A percentile compares a stretch with the other conserved stretches of the same genome.
Evolutionary conservation across 768 basidiomycete species (phyloP).

Genomic region (Naganishia onofrii): DNA sequence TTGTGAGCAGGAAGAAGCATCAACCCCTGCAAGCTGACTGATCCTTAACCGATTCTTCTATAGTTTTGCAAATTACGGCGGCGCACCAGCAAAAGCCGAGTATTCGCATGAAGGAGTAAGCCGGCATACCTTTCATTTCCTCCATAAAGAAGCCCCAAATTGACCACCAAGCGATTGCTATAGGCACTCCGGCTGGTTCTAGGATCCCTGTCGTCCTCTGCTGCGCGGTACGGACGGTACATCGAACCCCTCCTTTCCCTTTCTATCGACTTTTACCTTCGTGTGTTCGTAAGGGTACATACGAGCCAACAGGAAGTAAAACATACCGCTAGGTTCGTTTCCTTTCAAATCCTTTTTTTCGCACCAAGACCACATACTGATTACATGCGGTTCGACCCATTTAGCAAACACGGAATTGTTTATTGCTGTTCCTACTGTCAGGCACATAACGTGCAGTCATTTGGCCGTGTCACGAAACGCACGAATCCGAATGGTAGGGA

Average conservation of each 20-base stretch:
- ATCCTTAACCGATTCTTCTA: background rate
- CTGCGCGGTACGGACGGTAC: constrained; percentile 85
- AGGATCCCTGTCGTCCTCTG: constrained; percentile 76
- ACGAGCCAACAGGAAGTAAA: constrained; percentile 80
- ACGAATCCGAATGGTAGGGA: constrained; percentile 58
- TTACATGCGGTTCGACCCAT: constrained; percentile 4
- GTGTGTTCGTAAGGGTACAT: constrained; percentile 78
- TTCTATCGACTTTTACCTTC: constrained; percentile 96
- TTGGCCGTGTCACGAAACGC: constrained; percentile 71
- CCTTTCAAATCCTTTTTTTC: background rate
- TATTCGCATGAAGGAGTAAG: constrained; percentile 89
- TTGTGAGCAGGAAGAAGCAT: background rate
- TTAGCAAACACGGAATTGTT: constrained; percentile 80
- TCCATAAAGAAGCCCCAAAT: background rate
- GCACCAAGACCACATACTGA: constrained; percentile 1
- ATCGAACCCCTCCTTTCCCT: constrained; percentile 80
- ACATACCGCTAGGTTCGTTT: constrained; percentile 67
- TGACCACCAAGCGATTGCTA: background rate
- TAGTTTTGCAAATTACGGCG: constrained; percentile 94
- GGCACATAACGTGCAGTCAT: constrained; percentile 73
- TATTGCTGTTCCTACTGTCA: constrained; percentile 85
- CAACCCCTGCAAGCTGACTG: background rate
- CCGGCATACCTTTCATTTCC: constrained; percentile 21
- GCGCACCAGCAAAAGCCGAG: constrained; percentile 82
- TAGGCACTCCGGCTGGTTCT: constrained; percentile 90